These are phyloP conservation scores for Hypoxylon sp. DNA, from an alignment of 2,329 filamentous ascomycete genomes.

Conservation along the genomic window DNA sequence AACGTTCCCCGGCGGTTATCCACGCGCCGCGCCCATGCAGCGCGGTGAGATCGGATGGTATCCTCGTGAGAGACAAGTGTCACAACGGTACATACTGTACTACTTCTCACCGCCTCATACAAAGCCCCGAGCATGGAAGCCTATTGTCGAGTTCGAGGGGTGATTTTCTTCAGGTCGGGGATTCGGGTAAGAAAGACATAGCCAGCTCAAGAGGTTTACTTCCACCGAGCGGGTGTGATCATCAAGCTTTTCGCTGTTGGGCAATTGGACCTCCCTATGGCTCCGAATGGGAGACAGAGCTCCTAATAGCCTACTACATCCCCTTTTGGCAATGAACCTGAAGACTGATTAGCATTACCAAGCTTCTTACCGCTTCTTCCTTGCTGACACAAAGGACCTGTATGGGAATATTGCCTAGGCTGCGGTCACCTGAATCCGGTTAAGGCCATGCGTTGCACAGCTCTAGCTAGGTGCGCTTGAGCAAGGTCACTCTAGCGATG, in stretches of 20 bases:
- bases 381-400: not conserved
- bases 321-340: not conserved
- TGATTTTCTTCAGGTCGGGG: constrained; percentile 2
- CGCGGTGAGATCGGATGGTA: constrained; percentile 28
- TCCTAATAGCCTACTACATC: not conserved
- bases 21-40: constrained; percentile 10
- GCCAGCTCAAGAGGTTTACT: not conserved
- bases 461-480: not conserved
- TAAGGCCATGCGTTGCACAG: not conserved
- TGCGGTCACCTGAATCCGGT: constrained; percentile 1
- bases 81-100: constrained; percentile 34
- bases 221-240: not conserved
- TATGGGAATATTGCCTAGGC: not conserved
- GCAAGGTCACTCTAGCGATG: not conserved
- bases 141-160: not conserved
- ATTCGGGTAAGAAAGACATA: constrained; percentile 8
- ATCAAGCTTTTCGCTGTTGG: not conserved
- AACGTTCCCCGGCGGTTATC: constrained; percentile 12
- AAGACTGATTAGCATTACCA: not conserved
- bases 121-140: constrained; percentile 18
- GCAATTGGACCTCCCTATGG: not conserved
- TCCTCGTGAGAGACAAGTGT: constrained; percentile 24
- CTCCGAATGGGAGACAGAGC: not conserved
- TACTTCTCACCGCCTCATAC: constrained; percentile 37
- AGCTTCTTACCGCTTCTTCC: not conserved